Percentiles rank a stretch among this genome's conserved stretches.
These are phyloP conservation scores for Hanseniaspora guilliermondii DNA, from an alignment of 805 yeast species.

Conservation along the genomic window DNA sequence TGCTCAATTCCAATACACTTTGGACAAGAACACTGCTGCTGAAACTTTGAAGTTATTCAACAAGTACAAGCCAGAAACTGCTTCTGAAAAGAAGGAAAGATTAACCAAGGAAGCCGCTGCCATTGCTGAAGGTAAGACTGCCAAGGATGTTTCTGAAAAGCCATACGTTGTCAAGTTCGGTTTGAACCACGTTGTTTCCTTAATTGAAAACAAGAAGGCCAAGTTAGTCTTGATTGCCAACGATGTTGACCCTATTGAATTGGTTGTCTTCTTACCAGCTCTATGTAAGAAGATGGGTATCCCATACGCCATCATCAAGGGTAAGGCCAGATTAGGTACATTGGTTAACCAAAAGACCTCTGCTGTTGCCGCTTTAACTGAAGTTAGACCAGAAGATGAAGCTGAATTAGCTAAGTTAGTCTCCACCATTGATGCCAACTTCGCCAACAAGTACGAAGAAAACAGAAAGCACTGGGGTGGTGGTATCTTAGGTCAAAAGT, in stretches of 20 bases:
- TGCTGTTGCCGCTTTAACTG: constrained; percentile 93
- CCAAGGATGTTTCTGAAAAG: constrained; percentile 91
- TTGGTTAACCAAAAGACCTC: constrained; percentile 95
- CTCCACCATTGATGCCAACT: constrained; percentile 88
- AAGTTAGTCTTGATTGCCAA: constrained; percentile 93
- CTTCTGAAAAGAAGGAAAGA: constrained; percentile 97
- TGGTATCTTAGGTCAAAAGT: constrained; percentile 94
- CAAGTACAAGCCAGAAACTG: constrained; percentile 98
- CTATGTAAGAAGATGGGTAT: constrained; percentile 99
- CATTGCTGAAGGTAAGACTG: constrained; percentile 93
- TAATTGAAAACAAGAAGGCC: constrained; percentile 97
- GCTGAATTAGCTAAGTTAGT: constrained; percentile 85
- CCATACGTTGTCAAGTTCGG: constrained; percentile 97
- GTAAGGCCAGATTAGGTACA: constrained; percentile 97
- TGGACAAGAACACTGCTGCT: constrained; percentile 98
- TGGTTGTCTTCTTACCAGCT: constrained; percentile 95
- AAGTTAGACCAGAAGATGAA: constrained; percentile 88
- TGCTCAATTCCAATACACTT: constrained; percentile 88
- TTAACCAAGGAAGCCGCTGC: constrained; percentile 98
- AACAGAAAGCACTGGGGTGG: constrained; percentile 99
- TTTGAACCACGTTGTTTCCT: constrained; percentile 95
- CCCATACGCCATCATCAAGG: constrained; percentile 96
- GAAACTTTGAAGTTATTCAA: constrained; percentile 92
- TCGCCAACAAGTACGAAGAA: constrained; percentile 87
- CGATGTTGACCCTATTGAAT: constrained; percentile 98